These are phyloP conservation scores for Chondrus crispus DNA, from an alignment of 23 red algal genomes.

Conservation along the genomic window DNA sequence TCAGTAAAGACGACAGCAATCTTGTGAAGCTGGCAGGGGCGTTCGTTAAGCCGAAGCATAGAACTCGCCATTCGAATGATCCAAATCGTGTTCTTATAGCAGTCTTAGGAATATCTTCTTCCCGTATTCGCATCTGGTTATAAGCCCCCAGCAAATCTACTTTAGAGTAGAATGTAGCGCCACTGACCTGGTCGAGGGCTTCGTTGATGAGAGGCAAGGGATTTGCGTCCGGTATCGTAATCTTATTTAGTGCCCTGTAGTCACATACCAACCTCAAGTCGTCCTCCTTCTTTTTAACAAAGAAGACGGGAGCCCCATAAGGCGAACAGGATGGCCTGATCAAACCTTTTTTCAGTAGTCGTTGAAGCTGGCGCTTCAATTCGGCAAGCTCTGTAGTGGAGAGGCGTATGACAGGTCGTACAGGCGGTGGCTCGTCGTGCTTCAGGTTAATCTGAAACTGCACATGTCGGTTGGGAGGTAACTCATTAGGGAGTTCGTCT, in stretches of 20 bases:
- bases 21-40: neutral
- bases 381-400: neutral
- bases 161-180: neutral
- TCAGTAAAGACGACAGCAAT: neutral
- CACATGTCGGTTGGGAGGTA: neutral
- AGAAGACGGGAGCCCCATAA: slow-evolving; percentile 2
- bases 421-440: neutral
- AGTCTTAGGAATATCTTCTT: neutral
- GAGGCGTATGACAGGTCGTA: neutral
- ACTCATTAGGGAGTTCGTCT: neutral
- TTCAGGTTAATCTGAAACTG: slow-evolving; percentile 12
- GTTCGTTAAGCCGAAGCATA: slow-evolving; percentile 29
- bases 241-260: slow-evolving; percentile 29
- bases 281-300: neutral
- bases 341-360: neutral
- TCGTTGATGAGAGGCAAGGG: slow-evolving; percentile 21
- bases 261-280: neutral
- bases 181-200: slow-evolving; percentile 7
- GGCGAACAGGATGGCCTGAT: neutral
- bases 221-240: neutral
- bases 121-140: neutral
- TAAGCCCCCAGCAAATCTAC: slow-evolving; percentile 11
- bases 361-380: neutral
- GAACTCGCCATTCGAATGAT: slow-evolving; percentile 3
- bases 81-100: neutral